Percentiles rank a stretch among this genome's conserved stretches.
Conservation (phyloP, 2,329 filamentous ascomycete genomes). For the Trichoderma sp. region DNA sequence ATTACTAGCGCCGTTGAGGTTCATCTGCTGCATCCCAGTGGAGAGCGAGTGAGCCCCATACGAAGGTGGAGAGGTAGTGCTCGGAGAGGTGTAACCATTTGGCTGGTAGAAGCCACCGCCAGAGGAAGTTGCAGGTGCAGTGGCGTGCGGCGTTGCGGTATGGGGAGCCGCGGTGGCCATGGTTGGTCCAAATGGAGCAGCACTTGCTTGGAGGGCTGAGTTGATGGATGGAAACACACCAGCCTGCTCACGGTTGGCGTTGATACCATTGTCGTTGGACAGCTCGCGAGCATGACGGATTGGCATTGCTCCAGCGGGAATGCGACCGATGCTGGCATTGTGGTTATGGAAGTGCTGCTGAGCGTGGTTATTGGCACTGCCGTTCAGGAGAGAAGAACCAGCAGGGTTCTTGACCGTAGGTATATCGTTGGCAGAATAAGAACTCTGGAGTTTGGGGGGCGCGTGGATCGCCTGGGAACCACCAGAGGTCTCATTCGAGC, state of each 20-base stretch:
- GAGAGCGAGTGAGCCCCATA: constrained; percentile 55
- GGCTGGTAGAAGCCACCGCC: constrained; percentile 37
- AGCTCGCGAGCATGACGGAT: constrained; percentile 75
- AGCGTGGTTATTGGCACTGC: constrained; percentile 59
- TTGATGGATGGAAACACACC: constrained; percentile 61
- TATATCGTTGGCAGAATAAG: constrained; percentile 87
- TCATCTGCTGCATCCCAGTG: constrained; percentile 69
- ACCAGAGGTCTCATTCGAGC: constrained; percentile 40
- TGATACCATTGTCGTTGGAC: constrained; percentile 50
- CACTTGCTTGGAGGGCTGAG: constrained; percentile 77
- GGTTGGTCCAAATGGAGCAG: constrained; percentile 74
- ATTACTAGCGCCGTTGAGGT: constrained; percentile 49
- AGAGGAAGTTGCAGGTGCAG: constrained; percentile 31
- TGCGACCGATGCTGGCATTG: constrained; percentile 79
- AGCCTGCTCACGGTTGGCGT: constrained; percentile 45
- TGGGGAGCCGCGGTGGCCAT: constrained; percentile 34
- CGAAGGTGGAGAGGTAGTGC: constrained; percentile 25
- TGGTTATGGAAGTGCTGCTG: constrained; percentile 72
- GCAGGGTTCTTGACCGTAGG: constrained; percentile 77
- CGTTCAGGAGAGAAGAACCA: constrained; percentile 44
- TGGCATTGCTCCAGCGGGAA: constrained; percentile 65
- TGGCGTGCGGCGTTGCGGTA: constrained; percentile 29
- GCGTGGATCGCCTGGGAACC: constrained; percentile 54
- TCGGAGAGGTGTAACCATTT: constrained; percentile 34
- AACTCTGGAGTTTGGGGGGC: constrained; percentile 77